A percentile compares a stretch with the other conserved stretches of the same genome.
These are phyloP conservation scores for Eutrema heterophyllum DNA, from an alignment of 345 rosid species.

Conservation along the genomic window DNA sequence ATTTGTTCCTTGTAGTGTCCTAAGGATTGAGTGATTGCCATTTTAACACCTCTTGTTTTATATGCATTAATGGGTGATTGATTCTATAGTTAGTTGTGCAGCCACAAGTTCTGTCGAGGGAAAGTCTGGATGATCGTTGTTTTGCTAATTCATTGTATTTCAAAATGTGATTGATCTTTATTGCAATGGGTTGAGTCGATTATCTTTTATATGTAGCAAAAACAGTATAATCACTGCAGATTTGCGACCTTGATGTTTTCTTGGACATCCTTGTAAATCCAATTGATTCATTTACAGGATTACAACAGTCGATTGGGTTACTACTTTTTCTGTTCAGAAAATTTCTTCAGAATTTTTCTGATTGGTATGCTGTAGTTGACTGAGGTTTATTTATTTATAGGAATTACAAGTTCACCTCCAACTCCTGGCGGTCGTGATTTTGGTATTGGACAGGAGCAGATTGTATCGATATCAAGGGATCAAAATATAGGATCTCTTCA, in stretches of 20 bases:
- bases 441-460: conserved; percentile 65
- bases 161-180: conserved; percentile 4
- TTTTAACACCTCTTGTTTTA: neutral
- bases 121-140: neutral
- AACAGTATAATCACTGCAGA: neutral
- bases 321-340: neutral
- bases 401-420: conserved; percentile 31
- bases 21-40: neutral
- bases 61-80: neutral
- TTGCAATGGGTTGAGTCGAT: neutral
- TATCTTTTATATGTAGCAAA: neutral
- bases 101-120: neutral
- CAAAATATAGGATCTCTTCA: conserved; percentile 50
- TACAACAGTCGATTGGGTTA: neutral
- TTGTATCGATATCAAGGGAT: conserved; percentile 72
- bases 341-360: neutral
- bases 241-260: neutral
- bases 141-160: conserved; percentile 5
- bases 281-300: neutral
- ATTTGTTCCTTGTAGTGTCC: neutral
- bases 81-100: neutral
- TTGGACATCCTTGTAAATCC: neutral
- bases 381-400: conserved; percentile 32
- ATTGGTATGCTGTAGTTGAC: conserved; percentile 7
- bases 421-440: conserved; percentile 48